Percentiles rank a stretch among this genome's conserved stretches.
phyloP scores from a whole-genome alignment of 169 alveolate genomes.

The Perkinsus chesapeaki region DNA sequence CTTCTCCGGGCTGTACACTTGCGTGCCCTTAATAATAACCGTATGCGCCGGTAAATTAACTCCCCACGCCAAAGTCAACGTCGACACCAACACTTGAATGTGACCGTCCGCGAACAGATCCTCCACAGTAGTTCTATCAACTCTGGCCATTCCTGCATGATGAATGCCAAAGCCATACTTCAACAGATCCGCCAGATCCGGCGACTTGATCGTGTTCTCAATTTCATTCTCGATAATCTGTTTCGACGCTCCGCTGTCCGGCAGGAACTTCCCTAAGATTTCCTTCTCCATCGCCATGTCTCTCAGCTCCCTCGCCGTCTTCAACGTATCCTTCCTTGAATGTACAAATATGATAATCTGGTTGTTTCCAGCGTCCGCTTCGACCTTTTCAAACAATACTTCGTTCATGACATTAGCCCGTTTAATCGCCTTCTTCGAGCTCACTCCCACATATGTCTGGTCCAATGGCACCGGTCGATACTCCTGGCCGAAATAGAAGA shows the following conservation, averaged over 20 bases:
- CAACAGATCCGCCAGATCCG: slow-evolving; percentile 86
- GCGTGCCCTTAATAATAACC: slow-evolving; percentile 98
- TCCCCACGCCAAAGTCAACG: slow-evolving; percentile 99
- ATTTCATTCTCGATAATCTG: slow-evolving; percentile 82
- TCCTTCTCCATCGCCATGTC: slow-evolving; percentile 82
- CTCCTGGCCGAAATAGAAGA: slow-evolving; percentile 89
- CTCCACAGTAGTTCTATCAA: slow-evolving; percentile 95
- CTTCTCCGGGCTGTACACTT: slow-evolving; percentile 91
- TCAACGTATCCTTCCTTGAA: slow-evolving; percentile 96
- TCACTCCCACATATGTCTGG: slow-evolving; percentile 91
- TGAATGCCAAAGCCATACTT: slow-evolving; percentile 98
- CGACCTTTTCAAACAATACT: slow-evolving; percentile 86
- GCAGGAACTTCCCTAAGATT: slow-evolving; percentile 65
- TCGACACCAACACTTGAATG: slow-evolving; percentile 91
- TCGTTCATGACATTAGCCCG: slow-evolving; percentile 90
- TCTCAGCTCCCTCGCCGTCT: slow-evolving; percentile 84
- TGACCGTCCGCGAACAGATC: slow-evolving; percentile 93
- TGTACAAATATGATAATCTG: slow-evolving; percentile 96
- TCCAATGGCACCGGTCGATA: slow-evolving; percentile 97
- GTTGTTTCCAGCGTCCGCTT: slow-evolving; percentile 68
- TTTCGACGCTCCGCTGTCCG: slow-evolving; percentile 75
- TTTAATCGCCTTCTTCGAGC: slow-evolving; percentile 94
- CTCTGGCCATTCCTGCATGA: slow-evolving; percentile 97
- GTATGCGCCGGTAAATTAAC: slow-evolving; percentile 99
- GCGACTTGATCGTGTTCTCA: slow-evolving; percentile 62